phyloP scores from a whole-genome alignment of 2,329 filamentous ascomycete genomes.

The Fusarium sp. region DNA sequence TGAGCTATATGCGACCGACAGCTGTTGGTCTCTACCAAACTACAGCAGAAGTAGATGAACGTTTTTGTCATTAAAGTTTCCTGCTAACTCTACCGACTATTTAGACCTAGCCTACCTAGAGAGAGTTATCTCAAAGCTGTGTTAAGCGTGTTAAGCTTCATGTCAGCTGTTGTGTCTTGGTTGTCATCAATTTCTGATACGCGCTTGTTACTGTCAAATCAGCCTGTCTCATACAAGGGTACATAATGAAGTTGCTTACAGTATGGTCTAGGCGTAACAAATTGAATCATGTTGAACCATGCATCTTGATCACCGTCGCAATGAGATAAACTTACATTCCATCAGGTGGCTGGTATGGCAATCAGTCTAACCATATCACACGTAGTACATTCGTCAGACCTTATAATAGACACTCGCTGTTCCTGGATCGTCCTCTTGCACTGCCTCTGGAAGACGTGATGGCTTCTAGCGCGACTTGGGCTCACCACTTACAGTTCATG shows the following conservation, averaged over 20 bases:
- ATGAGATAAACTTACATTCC: neutral
- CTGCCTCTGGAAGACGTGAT: constrained; percentile 32
- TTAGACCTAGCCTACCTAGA: neutral
- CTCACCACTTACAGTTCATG: neutral
- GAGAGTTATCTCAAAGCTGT: neutral
- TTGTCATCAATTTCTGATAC: constrained; percentile 11
- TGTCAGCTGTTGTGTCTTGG: neutral
- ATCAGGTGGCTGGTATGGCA: neutral
- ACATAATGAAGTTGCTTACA: neutral
- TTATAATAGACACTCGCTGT: constrained; percentile 33
- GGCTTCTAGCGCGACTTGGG: constrained; percentile 18
- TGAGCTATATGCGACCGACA: neutral
- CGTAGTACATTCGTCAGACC: constrained; percentile 4
- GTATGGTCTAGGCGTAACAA: neutral
- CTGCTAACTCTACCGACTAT: neutral
- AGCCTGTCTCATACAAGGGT: constrained; percentile 13
- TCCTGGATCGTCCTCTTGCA: constrained; percentile 31
- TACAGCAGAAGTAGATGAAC: neutral
- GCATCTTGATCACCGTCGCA: neutral
- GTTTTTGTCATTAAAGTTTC: neutral
- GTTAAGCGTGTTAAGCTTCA: neutral
- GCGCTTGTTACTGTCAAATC: constrained; percentile 24
- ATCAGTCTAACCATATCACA: neutral
- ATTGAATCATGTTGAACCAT: constrained; percentile 8
- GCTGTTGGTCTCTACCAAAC: neutral